Evolutionary conservation across 352 stramenopile genomes (phyloP), one percentile per base, ranked within the genome.

Genomic region (Phytophthora lateralis): DNA sequence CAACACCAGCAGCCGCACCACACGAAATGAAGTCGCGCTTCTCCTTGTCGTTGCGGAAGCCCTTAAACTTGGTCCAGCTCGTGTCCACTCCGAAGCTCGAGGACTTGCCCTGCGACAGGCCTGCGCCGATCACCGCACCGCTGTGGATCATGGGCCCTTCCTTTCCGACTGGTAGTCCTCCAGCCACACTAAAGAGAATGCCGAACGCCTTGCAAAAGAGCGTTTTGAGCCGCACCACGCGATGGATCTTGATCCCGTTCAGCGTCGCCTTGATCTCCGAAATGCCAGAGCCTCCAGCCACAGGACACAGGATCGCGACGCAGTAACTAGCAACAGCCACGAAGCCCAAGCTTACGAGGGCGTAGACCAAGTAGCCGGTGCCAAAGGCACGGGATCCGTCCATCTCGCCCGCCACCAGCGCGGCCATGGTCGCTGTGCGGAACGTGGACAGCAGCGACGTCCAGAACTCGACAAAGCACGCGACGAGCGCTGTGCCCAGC

Each of bases 1-100:
- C 95, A 1, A 99, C 97, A 63, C 98, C 98, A 6, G 97, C 97
- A 15, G 98, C 97, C 15, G 97, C 96, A 60, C 98, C 98, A 72
- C 96, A 98, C 20, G 96, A 97, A 27, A 99, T 97, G 68, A 99
- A 99, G 60, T 99, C 97, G 17, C 97, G 88, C 73, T 98, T 98
- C 58, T 98, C 88, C 64, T 89, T 88, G 77, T 99, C 95, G 58
- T 98, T 98, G 15, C 93, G 88, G 69, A 98, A 98, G 8, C 91
- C 89, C 42, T 96, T 86, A 55, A 98, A 96, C 54, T 92, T 92
- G 48, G 82, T 91, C 76, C 81, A 97, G 69, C 78, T 90, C 35
- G 89, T 97, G 53, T 97, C 82, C 7, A 96, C 44, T 37, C 92
- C 93, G 43, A 96, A 95, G 38, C 74, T 93, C 27, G 80, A 90